Evolutionary conservation across 306 rosid species (phyloP).

Genomic region (Glycine latifolia): DNA sequence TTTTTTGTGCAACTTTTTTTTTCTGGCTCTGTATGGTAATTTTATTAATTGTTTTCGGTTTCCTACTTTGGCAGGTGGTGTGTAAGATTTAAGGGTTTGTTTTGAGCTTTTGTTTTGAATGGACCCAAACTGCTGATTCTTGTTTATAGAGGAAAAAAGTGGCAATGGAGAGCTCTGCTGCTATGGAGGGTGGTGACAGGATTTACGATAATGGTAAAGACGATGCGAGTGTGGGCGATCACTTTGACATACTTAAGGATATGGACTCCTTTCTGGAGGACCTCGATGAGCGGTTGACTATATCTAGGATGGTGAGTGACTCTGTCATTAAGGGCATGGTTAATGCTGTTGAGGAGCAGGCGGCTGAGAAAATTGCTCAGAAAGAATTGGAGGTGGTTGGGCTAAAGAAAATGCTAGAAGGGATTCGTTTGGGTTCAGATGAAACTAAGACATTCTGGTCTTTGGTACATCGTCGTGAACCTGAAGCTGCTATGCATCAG

Average conservation of each 20-base stretch:
- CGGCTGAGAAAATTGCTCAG: slow-evolving; percentile 71
- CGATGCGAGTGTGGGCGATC: slow-evolving; percentile 3
- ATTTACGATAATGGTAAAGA: slow-evolving; percentile 47
- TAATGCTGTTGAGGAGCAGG: slow-evolving; percentile 71
- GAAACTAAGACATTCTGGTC: slow-evolving; percentile 44
- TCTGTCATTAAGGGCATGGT: slow-evolving; percentile 83
- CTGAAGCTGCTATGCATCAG: slow-evolving; percentile 23
- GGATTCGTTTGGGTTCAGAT: slow-evolving; percentile 46
- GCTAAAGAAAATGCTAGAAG: slow-evolving; percentile 62
- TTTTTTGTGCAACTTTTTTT: neutral
- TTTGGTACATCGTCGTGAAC: slow-evolving; percentile 26
- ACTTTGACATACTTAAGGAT: slow-evolving; percentile 56
- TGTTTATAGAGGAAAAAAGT: slow-evolving; percentile 22
- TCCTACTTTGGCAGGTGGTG: slow-evolving; percentile 40
- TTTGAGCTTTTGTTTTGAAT: slow-evolving; percentile 36
- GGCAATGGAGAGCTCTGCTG: slow-evolving; percentile 47
- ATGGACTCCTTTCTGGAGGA: slow-evolving; percentile 71
- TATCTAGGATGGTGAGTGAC: slow-evolving; percentile 94
- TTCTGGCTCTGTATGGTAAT: neutral
- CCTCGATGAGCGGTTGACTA: slow-evolving; percentile 63
- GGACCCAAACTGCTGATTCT: slow-evolving; percentile 41
- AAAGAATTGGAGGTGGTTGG: slow-evolving; percentile 73
- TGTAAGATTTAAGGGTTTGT: slow-evolving; percentile 31
- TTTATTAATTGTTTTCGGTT: slow-evolving; percentile 14
- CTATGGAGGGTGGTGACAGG: slow-evolving; percentile 50